Percentiles rank a stretch among this genome's conserved stretches.
These are phyloP conservation scores for Vitis hybrid DNA, from an alignment of 177 flowering plant genomes.

Conservation along the genomic window DNA sequence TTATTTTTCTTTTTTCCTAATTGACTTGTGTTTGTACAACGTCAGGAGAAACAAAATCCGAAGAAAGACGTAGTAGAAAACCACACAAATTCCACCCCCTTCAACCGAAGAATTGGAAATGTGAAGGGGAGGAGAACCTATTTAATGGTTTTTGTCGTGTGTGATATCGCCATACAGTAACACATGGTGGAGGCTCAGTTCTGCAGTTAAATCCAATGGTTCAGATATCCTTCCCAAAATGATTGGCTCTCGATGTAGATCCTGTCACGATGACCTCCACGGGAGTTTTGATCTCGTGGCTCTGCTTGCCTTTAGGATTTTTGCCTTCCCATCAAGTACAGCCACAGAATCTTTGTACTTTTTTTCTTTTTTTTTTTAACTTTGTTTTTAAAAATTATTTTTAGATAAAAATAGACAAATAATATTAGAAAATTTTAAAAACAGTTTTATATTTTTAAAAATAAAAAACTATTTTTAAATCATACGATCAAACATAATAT, in stretches of 20 bases:
- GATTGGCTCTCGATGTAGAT: background rate
- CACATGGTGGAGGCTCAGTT: background rate
- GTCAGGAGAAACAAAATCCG: background rate
- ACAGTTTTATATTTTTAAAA: too few species aligned
- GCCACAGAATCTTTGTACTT: too few species aligned
- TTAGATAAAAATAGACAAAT: too few species aligned
- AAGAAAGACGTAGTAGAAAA: background rate
- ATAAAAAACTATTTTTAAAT: too few species aligned
- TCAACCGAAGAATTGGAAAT: background rate
- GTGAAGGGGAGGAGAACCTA: background rate
- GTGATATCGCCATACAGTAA: slow-evolving; percentile 2
- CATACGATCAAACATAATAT: too few species aligned
- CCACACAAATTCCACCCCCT: background rate
- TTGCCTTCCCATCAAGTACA: background rate
- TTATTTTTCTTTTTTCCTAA: too few species aligned
- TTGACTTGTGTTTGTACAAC: too few species aligned
- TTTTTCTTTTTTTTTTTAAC: too few species aligned
- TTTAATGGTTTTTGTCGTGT: slow-evolving; percentile 9
- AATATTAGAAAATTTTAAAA: too few species aligned
- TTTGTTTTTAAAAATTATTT: too few species aligned
- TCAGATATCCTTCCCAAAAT: background rate
- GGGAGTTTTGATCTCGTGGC: background rate
- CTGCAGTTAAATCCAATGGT: background rate
- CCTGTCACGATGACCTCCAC: background rate
- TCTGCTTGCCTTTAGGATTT: background rate